phyloP scores from a whole-genome alignment of 2,329 filamentous ascomycete genomes.

The Fusarium newnesense region DNA sequence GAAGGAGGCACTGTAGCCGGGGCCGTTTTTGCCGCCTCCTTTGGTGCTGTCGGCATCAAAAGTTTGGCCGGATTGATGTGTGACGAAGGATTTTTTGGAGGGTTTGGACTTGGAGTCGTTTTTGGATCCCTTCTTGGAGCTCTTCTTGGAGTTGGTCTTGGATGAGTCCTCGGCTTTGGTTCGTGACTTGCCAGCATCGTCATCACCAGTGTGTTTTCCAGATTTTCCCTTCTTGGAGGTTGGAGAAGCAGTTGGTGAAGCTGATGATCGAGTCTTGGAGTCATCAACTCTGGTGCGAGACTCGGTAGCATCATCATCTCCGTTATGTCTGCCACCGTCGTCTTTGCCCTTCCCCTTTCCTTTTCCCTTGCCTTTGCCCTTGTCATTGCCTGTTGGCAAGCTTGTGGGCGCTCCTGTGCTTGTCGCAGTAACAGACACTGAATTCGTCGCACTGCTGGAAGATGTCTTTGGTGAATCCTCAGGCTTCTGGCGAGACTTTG shows the following conservation, averaged over 20 bases:
- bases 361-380: neutral
- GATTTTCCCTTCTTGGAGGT: neutral
- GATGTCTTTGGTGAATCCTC: neutral
- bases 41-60: constrained; percentile 7
- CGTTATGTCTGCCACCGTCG: neutral
- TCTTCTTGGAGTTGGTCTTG: neutral
- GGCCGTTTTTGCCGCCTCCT: constrained; percentile 14
- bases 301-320: neutral
- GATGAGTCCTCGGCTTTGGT: neutral
- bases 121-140: neutral
- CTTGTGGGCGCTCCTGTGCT: neutral
- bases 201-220: neutral
- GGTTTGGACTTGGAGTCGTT: neutral
- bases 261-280: neutral
- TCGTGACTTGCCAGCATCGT: neutral
- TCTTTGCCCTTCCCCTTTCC: neutral
- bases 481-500: neutral
- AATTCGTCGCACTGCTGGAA: neutral
- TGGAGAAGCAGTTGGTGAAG: neutral
- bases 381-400: neutral
- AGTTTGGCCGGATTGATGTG: constrained; percentile 6
- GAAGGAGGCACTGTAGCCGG: neutral
- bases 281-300: neutral
- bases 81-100: neutral
- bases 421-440: neutral